phyloP scores from a whole-genome alignment of 179 eudicot species.

The Vitellaria paradoxa region DNA sequence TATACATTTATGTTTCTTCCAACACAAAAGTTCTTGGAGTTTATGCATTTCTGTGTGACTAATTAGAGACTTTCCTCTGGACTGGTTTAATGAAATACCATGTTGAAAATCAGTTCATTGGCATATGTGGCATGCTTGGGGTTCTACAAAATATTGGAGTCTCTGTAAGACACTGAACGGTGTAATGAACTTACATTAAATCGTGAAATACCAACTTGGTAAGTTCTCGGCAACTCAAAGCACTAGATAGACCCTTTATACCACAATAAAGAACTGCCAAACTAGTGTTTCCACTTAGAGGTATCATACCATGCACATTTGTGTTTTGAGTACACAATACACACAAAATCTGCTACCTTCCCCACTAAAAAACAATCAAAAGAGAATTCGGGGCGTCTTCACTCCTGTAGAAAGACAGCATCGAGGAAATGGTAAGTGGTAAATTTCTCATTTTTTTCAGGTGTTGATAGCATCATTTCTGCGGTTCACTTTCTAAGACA shows the following conservation, averaged over 20 bases:
- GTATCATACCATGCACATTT: too few relatives aligned
- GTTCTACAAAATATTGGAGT: background rate
- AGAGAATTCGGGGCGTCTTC: background rate
- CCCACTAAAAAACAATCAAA: background rate
- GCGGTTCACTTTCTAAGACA: background rate
- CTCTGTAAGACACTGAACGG: background rate
- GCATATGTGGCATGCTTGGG: background rate
- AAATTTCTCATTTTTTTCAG: background rate
- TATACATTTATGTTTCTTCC: background rate
- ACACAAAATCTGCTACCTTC: background rate
- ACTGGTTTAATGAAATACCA: background rate
- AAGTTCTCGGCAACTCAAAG: slow-evolving; percentile 2
- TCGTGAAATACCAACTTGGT: background rate
- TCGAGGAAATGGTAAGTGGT: background rate
- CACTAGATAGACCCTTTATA: background rate
- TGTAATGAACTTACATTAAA: background rate
- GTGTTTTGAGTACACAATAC: too few relatives aligned
- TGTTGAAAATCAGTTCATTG: background rate
- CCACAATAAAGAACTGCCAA: background rate
- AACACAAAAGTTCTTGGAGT: background rate
- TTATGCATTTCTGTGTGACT: background rate
- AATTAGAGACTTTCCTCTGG: background rate
- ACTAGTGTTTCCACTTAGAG: too few relatives aligned
- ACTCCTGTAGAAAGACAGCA: background rate
- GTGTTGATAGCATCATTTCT: background rate